These are phyloP conservation scores for Pittosporum tobira DNA, from an alignment of 129 eudicot genomes.

Conservation along the genomic window DNA sequence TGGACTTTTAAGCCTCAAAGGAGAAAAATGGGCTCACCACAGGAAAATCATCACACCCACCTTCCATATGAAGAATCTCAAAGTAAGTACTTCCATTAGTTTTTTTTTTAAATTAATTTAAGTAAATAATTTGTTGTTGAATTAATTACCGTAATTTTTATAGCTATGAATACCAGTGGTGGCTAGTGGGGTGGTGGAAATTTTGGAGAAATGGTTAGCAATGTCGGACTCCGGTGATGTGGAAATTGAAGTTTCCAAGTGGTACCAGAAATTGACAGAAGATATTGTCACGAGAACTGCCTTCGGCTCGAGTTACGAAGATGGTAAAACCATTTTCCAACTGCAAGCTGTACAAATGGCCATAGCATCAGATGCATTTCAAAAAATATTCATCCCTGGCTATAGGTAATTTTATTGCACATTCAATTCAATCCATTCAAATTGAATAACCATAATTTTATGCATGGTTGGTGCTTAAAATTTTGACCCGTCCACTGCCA, in stretches of 20 bases:
- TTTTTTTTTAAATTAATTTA: too few relatives aligned
- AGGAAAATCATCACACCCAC: conserved; percentile 83
- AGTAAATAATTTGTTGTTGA: not conserved
- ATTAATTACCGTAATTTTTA: too few relatives aligned
- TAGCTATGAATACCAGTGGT: conserved; percentile 63
- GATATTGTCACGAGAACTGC: conserved; percentile 58
- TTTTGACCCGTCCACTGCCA: too few relatives aligned
- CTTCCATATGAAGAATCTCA: conserved; percentile 86
- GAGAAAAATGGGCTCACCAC: conserved; percentile 94
- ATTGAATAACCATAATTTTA: too few relatives aligned
- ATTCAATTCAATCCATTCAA: too few relatives aligned
- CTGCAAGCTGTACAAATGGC: conserved; percentile 70
- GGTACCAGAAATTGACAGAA: conserved; percentile 60
- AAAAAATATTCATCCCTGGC: conserved; percentile 67
- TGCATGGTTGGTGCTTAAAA: too few relatives aligned
- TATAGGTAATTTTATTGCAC: conserved; percentile 59
- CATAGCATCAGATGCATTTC: conserved; percentile 66
- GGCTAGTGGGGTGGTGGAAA: conserved; percentile 40
- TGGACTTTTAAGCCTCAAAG: conserved; percentile 83
- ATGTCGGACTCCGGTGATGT: conserved; percentile 48
- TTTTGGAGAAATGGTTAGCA: conserved; percentile 55
- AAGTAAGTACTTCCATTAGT: conserved; percentile 28
- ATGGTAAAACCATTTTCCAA: conserved; percentile 55
- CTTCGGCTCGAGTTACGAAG: conserved; percentile 70
- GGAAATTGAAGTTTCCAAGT: conserved; percentile 69